These are phyloP conservation scores for Lachnellula occidentalis DNA, from an alignment of 2,329 filamentous ascomycete genomes.

Conservation along the genomic window DNA sequence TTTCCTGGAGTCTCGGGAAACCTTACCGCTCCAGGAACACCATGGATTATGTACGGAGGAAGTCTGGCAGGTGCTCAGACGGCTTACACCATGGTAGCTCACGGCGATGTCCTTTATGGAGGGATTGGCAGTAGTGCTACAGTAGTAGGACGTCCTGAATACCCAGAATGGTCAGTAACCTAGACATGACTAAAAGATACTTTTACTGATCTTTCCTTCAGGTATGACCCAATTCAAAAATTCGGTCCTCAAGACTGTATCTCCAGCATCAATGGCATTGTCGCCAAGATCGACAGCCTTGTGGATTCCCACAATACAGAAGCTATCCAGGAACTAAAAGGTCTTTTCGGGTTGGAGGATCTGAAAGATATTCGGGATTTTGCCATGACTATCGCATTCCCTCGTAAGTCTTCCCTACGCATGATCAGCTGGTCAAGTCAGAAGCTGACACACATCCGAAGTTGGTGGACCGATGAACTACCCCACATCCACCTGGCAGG, in stretches of 20 bases:
- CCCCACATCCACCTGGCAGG: slow-evolving; percentile 47
- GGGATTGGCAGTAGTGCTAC: slow-evolving; percentile 45
- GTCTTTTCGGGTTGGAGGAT: slow-evolving; percentile 41
- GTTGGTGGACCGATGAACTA: slow-evolving; percentile 44
- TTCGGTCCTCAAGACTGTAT: slow-evolving; percentile 45
- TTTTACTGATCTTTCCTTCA: slow-evolving; percentile 2
- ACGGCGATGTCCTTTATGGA: slow-evolving; percentile 41
- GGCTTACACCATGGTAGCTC: slow-evolving; percentile 40
- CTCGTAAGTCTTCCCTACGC: slow-evolving; percentile 19
- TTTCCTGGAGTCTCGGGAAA: slow-evolving; percentile 39
- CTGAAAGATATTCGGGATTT: slow-evolving; percentile 43
- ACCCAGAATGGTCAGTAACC: slow-evolving; percentile 40
- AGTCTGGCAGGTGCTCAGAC: slow-evolving; percentile 40
- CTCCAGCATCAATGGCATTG: slow-evolving; percentile 42
- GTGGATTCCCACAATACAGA: slow-evolving; percentile 37
- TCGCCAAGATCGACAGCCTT: slow-evolving; percentile 45
- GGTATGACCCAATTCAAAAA: slow-evolving; percentile 42
- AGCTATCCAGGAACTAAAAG: slow-evolving; percentile 41
- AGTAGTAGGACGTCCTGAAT: slow-evolving; percentile 37
- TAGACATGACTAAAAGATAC: not conserved
- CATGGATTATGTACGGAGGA: slow-evolving; percentile 42
- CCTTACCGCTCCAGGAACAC: slow-evolving; percentile 40
- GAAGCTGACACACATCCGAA: slow-evolving; percentile 4
- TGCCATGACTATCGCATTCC: slow-evolving; percentile 43
- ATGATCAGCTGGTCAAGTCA: not conserved